Percentiles rank a stretch among this genome's conserved stretches.
Evolutionary conservation across 164 flowering plant genomes (phyloP).

Genomic region (Macadamia integrifolia): DNA sequence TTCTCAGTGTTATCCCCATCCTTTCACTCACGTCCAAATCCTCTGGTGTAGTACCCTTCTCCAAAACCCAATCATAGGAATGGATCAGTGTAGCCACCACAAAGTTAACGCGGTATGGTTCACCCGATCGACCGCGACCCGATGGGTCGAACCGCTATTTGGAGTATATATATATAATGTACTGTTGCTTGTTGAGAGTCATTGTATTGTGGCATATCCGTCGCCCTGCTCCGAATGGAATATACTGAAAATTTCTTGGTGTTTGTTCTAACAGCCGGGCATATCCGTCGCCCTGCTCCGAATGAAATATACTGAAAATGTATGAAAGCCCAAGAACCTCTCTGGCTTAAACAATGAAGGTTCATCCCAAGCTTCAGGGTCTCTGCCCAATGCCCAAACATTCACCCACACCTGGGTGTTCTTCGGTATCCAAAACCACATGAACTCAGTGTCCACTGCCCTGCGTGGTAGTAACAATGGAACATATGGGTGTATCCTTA

Average conservation of each 20-base stretch:
- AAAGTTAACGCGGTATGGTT: too few species aligned
- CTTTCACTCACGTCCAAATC: too few species aligned
- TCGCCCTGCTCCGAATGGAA: too few species aligned
- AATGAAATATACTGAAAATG: conserved; percentile 15
- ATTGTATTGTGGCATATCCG: too few species aligned
- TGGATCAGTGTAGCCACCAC: background rate
- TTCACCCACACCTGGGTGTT: conserved; percentile 16
- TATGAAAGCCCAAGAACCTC: conserved; percentile 17
- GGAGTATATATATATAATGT: too few species aligned
- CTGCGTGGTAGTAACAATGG: conserved; percentile 21
- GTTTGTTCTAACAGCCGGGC: too few species aligned
- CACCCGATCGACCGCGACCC: too few species aligned
- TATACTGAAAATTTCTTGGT: too few species aligned
- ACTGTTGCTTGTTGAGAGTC: too few species aligned
- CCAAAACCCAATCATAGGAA: conserved; percentile 3
- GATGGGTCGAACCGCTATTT: too few species aligned
- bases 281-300: conserved; percentile 9
- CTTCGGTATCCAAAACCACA: conserved; percentile 15
- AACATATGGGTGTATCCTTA: background rate
- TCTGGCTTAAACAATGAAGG: conserved; percentile 10
- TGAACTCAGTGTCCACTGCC: conserved; percentile 1
- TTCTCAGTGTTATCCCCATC: too few species aligned
- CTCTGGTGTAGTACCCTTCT: too few species aligned
- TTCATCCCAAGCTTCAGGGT: conserved; percentile 6
- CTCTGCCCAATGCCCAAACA: background rate